phyloP scores from a whole-genome alignment of 164 flowering plant genomes.

The Stephania japonica region DNA sequence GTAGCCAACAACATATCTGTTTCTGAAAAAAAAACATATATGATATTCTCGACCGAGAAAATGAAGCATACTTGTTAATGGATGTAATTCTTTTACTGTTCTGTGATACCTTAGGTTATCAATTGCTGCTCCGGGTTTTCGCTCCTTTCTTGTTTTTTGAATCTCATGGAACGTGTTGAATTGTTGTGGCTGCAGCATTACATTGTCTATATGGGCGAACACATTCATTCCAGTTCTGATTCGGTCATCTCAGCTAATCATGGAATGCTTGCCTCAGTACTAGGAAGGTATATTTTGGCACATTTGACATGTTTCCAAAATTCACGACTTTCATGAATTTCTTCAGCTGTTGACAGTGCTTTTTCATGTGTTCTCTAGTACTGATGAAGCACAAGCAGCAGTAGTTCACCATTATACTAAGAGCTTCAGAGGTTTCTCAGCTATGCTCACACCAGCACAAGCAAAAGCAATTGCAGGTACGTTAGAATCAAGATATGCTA shows the following conservation, averaged over 20 bases:
- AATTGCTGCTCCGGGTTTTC: neutral
- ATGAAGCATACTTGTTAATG: neutral
- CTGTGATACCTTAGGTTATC: too few relatives aligned
- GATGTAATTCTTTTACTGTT: neutral
- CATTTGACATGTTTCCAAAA: too few relatives aligned
- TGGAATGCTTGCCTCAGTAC: constrained; percentile 17
- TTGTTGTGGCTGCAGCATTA: constrained; percentile 21
- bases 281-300: constrained; percentile 16
- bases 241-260: constrained; percentile 25
- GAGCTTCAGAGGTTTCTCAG: constrained; percentile 56
- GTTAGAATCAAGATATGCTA: neutral
- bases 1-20: too few relatives aligned
- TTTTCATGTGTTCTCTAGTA: constrained; percentile 10
- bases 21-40: too few relatives aligned
- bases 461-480: constrained; percentile 25
- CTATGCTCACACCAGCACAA: constrained; percentile 40
- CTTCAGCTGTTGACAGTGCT: neutral
- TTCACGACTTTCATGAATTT: neutral
- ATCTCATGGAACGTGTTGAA: too few relatives aligned
- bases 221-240: constrained; percentile 14
- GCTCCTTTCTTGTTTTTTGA: too few relatives aligned
- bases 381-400: constrained; percentile 15
- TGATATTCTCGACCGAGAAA: too few relatives aligned
- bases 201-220: constrained; percentile 36
- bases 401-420: constrained; percentile 38